Conservation (phyloP, 225 moss, liverwort and hornwort genomes). For the Thuidium tamariscinum region DNA sequence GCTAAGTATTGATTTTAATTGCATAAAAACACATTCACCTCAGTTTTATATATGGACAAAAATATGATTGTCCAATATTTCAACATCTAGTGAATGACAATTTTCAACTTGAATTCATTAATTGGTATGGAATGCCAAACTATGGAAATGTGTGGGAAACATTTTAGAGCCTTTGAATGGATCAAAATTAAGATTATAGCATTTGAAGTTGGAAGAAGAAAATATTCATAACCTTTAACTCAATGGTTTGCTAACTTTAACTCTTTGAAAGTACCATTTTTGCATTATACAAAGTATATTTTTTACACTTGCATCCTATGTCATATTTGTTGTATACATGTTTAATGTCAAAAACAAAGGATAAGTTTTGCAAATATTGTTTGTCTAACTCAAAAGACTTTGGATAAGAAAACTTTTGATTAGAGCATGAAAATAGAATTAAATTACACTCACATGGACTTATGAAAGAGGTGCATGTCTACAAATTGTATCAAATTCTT, state of each 20-base stretch:
- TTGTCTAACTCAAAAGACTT: not conserved
- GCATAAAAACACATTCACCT: rapidly evolving
- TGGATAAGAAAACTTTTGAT: not conserved
- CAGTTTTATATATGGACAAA: not conserved
- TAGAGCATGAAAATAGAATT: rapidly evolving
- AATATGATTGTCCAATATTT: not conserved
- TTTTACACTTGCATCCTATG: not conserved
- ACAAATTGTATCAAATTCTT: rapidly evolving
- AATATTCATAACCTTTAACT: rapidly evolving
- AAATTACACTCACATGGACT: not conserved
- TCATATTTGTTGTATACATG: not conserved
- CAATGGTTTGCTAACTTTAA: not conserved
- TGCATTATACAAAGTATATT: not conserved
- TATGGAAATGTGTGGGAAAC: not conserved
- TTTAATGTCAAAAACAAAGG: not conserved
- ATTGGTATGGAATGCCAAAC: not conserved
- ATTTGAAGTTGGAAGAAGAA: not conserved
- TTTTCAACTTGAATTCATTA: not conserved
- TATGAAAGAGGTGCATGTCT: not conserved
- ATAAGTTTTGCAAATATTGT: not conserved
- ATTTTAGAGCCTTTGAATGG: not conserved
- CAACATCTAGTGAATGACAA: rapidly evolving
- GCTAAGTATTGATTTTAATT: rapidly evolving
- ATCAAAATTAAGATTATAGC: not conserved
- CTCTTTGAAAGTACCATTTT: not conserved